Percentiles rank a stretch among this genome's conserved stretches.
phyloP scores from a whole-genome alignment of 371 early-diverging fungal species.

The Apophysomyces variabilis region DNA sequence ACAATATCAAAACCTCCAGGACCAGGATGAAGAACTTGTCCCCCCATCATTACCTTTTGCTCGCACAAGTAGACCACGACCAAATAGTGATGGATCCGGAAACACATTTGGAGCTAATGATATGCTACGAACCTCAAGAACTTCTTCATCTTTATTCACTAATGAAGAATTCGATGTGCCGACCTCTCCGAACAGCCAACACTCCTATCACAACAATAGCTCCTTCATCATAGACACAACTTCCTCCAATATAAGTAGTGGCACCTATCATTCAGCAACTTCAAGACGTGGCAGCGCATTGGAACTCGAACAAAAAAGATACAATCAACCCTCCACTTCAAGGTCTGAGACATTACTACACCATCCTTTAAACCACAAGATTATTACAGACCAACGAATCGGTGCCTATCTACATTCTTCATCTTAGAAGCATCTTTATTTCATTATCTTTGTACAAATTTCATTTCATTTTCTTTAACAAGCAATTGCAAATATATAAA shows the following conservation, averaged over 20 bases:
- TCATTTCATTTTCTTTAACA: slow-evolving; percentile 3
- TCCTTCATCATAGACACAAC: not conserved
- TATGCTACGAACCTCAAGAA: slow-evolving; percentile 21
- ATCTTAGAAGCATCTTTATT: not conserved
- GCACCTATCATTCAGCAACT: not conserved
- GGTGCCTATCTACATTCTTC: slow-evolving; percentile 32
- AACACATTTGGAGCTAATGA: slow-evolving; percentile 29
- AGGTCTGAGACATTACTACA: slow-evolving; percentile 17
- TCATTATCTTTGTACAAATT: slow-evolving; percentile 3
- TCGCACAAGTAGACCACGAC: slow-evolving; percentile 11
- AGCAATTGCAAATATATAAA: not conserved
- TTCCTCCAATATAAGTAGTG: not conserved
- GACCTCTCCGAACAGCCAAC: slow-evolving; percentile 10
- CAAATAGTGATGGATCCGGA: slow-evolving; percentile 24
- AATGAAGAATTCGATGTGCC: not conserved
- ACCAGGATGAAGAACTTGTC: slow-evolving; percentile 16
- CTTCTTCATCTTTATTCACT: slow-evolving; percentile 12
- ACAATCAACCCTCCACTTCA: slow-evolving; percentile 4
- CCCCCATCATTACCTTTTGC: slow-evolving; percentile 25
- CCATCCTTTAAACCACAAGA: slow-evolving; percentile 39
- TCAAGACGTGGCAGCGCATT: not conserved
- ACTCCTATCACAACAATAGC: not conserved
- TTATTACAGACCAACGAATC: slow-evolving; percentile 43
- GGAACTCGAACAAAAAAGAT: not conserved
- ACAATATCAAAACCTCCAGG: slow-evolving; percentile 14